Evolutionary conservation across 2,329 filamentous ascomycete species (phyloP).

Genomic region (Raffaelea ambrosiae): DNA sequence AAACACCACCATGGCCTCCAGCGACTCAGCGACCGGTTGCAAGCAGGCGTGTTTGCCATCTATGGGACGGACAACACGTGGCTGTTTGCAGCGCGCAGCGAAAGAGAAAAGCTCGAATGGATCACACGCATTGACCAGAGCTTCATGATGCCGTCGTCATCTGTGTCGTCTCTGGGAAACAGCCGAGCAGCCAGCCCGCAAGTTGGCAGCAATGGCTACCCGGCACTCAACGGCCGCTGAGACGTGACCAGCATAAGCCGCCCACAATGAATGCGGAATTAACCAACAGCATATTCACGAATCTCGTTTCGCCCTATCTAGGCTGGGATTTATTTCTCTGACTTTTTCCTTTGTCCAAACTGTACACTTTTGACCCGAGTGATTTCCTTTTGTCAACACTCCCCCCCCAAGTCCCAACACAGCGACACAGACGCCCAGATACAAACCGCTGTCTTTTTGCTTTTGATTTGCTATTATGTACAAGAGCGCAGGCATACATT

Average conservation of each 20-base stretch:
- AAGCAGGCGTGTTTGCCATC: slow-evolving; percentile 79
- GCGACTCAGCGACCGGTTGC: slow-evolving; percentile 48
- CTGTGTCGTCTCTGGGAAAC: slow-evolving; percentile 31
- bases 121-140: slow-evolving; percentile 90
- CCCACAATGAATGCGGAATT: neutral
- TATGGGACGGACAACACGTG: slow-evolving; percentile 94
- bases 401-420: neutral
- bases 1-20: slow-evolving; percentile 30
- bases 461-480: neutral
- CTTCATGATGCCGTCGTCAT: slow-evolving; percentile 27
- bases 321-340: no score
- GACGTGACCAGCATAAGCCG: neutral
- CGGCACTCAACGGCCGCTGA: neutral
- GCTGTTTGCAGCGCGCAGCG: slow-evolving; percentile 82
- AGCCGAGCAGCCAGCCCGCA: slow-evolving; percentile 30
- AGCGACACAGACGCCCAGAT: neutral
- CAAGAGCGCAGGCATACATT: no score
- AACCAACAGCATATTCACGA: no score
- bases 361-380: no score
- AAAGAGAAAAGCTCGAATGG: slow-evolving; percentile 94
- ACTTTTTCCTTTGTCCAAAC: no score
- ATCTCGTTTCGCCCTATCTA: no score
- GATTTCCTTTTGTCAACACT: no score
- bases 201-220: neutral
- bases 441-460: neutral